These are phyloP conservation scores for Citrus glauca DNA, from an alignment of 345 rosid genomes.

Conservation along the genomic window DNA sequence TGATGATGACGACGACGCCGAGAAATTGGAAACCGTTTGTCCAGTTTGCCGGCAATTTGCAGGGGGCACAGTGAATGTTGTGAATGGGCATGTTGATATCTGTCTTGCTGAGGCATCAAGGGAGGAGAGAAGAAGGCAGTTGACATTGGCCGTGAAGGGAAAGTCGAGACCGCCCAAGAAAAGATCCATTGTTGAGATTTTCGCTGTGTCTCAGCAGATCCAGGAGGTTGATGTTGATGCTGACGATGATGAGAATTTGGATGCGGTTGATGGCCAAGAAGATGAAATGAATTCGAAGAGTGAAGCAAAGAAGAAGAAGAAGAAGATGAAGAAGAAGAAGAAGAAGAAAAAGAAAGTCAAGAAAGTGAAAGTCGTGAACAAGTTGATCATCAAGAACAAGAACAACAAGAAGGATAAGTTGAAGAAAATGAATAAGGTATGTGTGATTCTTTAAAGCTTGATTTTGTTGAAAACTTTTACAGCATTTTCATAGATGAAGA, in stretches of 20 bases:
- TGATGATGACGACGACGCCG: background rate
- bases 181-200: constrained; percentile 50
- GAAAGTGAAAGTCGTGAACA: background rate
- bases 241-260: background rate
- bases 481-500: background rate
- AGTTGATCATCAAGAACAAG: constrained; percentile 13
- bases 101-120: constrained; percentile 25
- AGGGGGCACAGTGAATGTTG: constrained; percentile 20
- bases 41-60: constrained; percentile 22
- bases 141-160: constrained; percentile 20
- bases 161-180: constrained; percentile 43
- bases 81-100: constrained; percentile 19
- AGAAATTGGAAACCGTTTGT: constrained; percentile 17
- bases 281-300: constrained; percentile 3
- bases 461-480: background rate
- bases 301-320: constrained; percentile 9
- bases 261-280: background rate
- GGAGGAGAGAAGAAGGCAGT: constrained; percentile 20
- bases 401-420: constrained; percentile 19
- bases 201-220: constrained; percentile 44
- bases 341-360: constrained; percentile 4
- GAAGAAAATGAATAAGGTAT: constrained; percentile 29
- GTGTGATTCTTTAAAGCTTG: constrained; percentile 5
- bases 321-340: background rate
- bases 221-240: constrained; percentile 18